phyloP scores from a whole-genome alignment of 495 filamentous ascomycete species.

The Pseudomonodictys pantanalensis region DNA sequence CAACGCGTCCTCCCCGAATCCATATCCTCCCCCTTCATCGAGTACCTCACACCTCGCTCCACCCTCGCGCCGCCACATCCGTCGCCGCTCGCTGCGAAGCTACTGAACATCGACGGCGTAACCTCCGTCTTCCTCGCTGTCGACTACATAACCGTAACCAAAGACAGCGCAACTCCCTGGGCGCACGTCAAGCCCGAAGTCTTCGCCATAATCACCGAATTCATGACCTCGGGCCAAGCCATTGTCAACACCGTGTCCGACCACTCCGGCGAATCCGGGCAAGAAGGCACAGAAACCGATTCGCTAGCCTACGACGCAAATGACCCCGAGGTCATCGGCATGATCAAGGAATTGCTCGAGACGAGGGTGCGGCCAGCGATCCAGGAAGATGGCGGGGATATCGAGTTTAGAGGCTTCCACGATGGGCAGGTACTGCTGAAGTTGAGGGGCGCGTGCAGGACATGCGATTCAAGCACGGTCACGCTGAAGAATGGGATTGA shows the following conservation, averaged over 20 bases:
- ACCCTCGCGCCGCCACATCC: constrained; percentile 86
- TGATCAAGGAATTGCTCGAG: constrained; percentile 99
- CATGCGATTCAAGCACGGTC: constrained; percentile 92
- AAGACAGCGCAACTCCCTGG: constrained; percentile 83
- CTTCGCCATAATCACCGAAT: constrained; percentile 90
- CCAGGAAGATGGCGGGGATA: constrained; percentile 96
- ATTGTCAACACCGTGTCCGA: constrained; percentile 73
- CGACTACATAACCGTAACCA: constrained; percentile 96
- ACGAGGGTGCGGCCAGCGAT: constrained; percentile 92
- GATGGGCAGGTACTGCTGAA: constrained; percentile 83
- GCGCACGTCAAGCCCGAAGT: constrained; percentile 92
- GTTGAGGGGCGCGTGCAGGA: constrained; percentile 86
- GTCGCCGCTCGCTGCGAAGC: constrained; percentile 84
- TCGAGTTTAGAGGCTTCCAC: constrained; percentile 87
- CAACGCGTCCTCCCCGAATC: constrained; percentile 71
- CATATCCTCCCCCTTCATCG: constrained; percentile 72
- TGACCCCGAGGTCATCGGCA: constrained; percentile 88
- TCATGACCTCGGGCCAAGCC: constrained; percentile 74
- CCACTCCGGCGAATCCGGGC: constrained; percentile 53
- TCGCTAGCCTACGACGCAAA: constrained; percentile 76
- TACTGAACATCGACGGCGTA: constrained; percentile 88
- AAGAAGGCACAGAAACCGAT: constrained; percentile 58
- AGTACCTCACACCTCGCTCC: constrained; percentile 84
- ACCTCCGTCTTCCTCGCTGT: constrained; percentile 90
- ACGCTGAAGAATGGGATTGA: constrained; percentile 97